phyloP scores from a whole-genome alignment of 2,329 filamentous ascomycete genomes.

The Tolypocladium sp. region DNA sequence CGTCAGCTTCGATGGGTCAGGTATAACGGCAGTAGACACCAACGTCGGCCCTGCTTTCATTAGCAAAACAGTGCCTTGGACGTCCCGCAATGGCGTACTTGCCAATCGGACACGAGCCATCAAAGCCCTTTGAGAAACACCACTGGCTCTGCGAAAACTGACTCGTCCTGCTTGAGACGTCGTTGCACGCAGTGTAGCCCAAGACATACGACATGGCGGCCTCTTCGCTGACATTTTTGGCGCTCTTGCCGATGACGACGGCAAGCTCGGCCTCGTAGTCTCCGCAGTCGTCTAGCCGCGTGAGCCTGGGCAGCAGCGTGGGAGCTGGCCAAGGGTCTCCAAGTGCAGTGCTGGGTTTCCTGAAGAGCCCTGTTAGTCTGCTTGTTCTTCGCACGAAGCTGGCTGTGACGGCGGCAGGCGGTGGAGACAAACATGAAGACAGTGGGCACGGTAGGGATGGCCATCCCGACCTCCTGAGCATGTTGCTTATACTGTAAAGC shows the following conservation, averaged over 20 bases:
- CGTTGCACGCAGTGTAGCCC: background rate
- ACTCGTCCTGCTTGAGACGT: background rate
- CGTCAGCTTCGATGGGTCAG: background rate
- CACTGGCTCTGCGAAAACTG: background rate
- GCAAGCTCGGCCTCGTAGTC: background rate
- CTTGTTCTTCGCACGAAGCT: background rate
- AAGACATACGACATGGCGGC: background rate
- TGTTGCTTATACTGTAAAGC: background rate
- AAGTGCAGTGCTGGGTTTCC: background rate
- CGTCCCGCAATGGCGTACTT: background rate
- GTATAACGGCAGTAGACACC: background rate
- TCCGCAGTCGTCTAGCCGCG: background rate
- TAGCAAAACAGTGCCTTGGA: background rate
- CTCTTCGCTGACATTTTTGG: background rate
- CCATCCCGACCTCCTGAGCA: background rate
- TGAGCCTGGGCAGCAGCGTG: background rate
- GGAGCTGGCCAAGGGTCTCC: background rate
- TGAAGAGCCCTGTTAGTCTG: background rate
- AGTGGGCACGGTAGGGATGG: background rate
- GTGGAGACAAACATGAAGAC: background rate
- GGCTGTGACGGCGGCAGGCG: background rate
- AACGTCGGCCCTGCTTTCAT: background rate
- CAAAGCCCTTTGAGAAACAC: background rate
- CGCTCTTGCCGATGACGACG: background rate
- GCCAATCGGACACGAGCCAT: background rate